phyloP scores from a whole-genome alignment of 2,329 filamentous ascomycete genomes.

The Penicillium sumatraense region DNA sequence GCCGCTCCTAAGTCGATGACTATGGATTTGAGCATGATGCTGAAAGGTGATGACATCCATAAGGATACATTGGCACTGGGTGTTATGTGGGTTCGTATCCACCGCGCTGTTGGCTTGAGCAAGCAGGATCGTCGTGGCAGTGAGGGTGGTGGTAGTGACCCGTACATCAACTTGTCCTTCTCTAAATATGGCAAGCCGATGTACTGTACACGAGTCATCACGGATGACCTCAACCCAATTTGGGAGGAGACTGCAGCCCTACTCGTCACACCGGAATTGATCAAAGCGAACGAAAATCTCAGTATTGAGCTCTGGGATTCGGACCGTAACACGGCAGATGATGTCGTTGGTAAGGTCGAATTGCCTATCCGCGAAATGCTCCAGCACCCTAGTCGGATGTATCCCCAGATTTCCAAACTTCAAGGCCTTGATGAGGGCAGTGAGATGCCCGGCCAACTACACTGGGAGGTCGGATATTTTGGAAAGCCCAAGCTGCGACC shows the following conservation, averaged over 20 bases:
- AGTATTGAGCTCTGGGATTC: constrained; percentile 97
- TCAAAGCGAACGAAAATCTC: constrained; percentile 91
- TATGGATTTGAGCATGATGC: constrained; percentile 85
- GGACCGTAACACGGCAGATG: constrained; percentile 87
- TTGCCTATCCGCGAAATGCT: constrained; percentile 94
- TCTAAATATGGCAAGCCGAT: constrained; percentile 97
- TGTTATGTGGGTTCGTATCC: constrained; percentile 89
- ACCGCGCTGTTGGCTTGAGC: constrained; percentile 83
- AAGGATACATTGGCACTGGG: constrained; percentile 85
- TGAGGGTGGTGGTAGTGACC: constrained; percentile 85
- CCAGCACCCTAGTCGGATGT: constrained; percentile 91
- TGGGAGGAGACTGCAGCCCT: constrained; percentile 89
- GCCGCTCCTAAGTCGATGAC: constrained; percentile 95
- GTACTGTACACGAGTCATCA: constrained; percentile 95
- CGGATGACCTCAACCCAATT: constrained; percentile 89
- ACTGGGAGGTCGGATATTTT: constrained; percentile 97
- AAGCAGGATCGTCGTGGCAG: constrained; percentile 88
- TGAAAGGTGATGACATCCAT: constrained; percentile 87
- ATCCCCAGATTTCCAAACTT: constrained; percentile 82
- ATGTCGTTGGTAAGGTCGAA: constrained; percentile 93
- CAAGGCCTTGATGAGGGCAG: constrained; percentile 81
- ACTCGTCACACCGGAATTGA: constrained; percentile 83
- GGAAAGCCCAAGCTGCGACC: constrained; percentile 86
- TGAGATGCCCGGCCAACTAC: constrained; percentile 88
- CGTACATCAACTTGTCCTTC: constrained; percentile 93